Base-by-base conservation (phyloP, 176 grass and related monocot genomes). In the maize (Zea mays) region DNA sequence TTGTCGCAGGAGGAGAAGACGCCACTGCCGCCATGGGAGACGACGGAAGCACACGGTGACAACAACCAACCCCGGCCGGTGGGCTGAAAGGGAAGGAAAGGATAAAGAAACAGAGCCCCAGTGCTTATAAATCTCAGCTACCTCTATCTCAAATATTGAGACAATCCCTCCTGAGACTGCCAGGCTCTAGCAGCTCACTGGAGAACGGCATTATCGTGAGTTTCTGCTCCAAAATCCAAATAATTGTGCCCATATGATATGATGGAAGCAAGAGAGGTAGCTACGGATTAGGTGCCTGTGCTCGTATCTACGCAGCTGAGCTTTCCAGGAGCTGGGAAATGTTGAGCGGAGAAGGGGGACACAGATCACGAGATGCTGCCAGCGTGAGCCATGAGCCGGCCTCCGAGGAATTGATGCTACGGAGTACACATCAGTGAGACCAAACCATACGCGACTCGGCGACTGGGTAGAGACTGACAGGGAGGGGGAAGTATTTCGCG, bases 11-110 rank as follows among this genome's bases (percentile, higher is more conserved):
- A 27, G 77, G 48, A 62, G 80, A 61, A 0, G 76, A 36, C 10
- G 76, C 55, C 88, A 83, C 89, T 52, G 77, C 78, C 20, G 77
- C 82, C 82, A 85, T 81, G 81, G 66, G 43, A 65, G 45, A 47
- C 17, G 45, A 47, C 17, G 58, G 11, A 65, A 62, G 44, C 79
- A 1, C 62, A 11, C 27, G 27, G 35, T 2, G 35, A 3, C 45
- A 44, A 12, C 33, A 68, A 37, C 15, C 45, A 43, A 13, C 41
- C 54, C 35, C 65, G 41, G 7, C 27, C 27, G 27, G 38, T 65
- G 66, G 19, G 52, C 16, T 47, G 61, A 27, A 42, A 55, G 56
- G 12, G 20, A 37, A 62, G 13, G 67, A 60, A 10, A 61, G 21
- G 43, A 51, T 4, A 38, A 39, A 35, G 74, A 67, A 19, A 39